Evolutionary conservation across 2,329 filamentous ascomycete genomes (phyloP).

Genomic region (Scolecobasidium constrictum): DNA sequence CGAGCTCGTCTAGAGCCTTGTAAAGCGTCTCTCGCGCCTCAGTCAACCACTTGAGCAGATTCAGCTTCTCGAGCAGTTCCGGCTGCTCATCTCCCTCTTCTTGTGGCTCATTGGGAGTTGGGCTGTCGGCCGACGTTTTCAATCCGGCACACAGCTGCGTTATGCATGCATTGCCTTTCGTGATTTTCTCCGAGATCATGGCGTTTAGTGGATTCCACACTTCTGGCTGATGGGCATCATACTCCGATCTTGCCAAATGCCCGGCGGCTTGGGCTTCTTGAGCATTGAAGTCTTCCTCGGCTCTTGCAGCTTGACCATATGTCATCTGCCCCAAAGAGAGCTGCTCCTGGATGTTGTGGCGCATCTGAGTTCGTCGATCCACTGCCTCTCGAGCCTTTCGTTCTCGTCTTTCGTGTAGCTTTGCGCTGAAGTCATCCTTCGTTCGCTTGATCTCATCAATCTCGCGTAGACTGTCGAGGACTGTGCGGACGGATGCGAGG

Average conservation of each 20-base stretch:
- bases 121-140: slow-evolving; percentile 22
- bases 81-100: slow-evolving; percentile 94
- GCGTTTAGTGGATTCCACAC: slow-evolving; percentile 80
- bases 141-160: slow-evolving; percentile 56
- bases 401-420: slow-evolving; percentile 45
- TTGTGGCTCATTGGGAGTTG: slow-evolving; percentile 65
- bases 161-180: slow-evolving; percentile 65
- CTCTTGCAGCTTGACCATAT: slow-evolving; percentile 71
- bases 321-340: slow-evolving; percentile 68
- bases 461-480: slow-evolving; percentile 64
- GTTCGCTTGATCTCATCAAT: slow-evolving; percentile 60
- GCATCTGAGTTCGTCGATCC: slow-evolving; percentile 55
- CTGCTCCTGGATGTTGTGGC: slow-evolving; percentile 65
- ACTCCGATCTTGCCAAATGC: slow-evolving; percentile 65
- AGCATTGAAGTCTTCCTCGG: slow-evolving; percentile 62
- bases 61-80: slow-evolving; percentile 87
- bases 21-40: slow-evolving; percentile 84
- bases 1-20: slow-evolving; percentile 72
- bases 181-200: slow-evolving; percentile 65
- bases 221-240: slow-evolving; percentile 71
- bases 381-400: slow-evolving; percentile 41
- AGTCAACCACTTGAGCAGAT: slow-evolving; percentile 92
- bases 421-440: slow-evolving; percentile 42
- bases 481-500: slow-evolving; percentile 63
- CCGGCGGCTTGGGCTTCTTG: slow-evolving; percentile 62